Conservation (phyloP, 2,329 filamentous ascomycete species). For the Saccharata proteae region DNA sequence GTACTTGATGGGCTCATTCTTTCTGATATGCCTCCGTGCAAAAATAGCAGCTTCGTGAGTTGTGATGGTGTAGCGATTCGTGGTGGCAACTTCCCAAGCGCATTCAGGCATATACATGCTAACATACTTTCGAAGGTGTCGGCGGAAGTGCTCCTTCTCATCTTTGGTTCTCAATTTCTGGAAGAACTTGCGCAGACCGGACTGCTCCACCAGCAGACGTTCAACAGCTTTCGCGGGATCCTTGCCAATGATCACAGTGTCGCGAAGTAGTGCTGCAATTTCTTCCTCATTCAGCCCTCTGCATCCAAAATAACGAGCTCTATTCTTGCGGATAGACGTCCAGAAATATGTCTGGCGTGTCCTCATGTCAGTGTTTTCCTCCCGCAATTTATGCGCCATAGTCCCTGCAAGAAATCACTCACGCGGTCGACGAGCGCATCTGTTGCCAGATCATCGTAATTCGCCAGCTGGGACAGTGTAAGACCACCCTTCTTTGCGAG, state of each 20-base stretch:
- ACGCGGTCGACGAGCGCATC: constrained; percentile 94
- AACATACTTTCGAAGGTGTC: constrained; percentile 80
- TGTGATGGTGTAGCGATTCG: constrained; percentile 88
- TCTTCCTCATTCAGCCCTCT: constrained; percentile 62
- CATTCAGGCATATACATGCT: constrained; percentile 89
- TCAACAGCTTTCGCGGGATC: constrained; percentile 59
- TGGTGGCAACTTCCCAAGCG: constrained; percentile 85
- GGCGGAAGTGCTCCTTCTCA: constrained; percentile 76
- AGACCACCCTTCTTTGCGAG: constrained; percentile 56
- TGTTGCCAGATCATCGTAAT: constrained; percentile 91
- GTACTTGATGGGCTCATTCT: constrained; percentile 81
- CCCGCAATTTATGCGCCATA: no score
- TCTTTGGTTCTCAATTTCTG: constrained; percentile 56
- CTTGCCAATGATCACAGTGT: constrained; percentile 61
- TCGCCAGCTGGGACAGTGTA: constrained; percentile 75
- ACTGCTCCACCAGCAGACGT: constrained; percentile 54
- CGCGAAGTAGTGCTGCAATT: constrained; percentile 46
- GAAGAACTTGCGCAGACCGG: constrained; percentile 64
- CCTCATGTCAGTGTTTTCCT: constrained; percentile 1
- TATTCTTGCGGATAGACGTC: constrained; percentile 92
- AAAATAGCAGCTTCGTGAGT: constrained; percentile 81
- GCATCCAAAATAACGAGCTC: constrained; percentile 70
- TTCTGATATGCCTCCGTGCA: constrained; percentile 65
- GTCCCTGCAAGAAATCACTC: constrained; percentile 28
- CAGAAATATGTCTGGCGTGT: constrained; percentile 76